Evolutionary conservation across 257 asterid species (phyloP).

Genomic region (Salvia rosmarinus): DNA sequence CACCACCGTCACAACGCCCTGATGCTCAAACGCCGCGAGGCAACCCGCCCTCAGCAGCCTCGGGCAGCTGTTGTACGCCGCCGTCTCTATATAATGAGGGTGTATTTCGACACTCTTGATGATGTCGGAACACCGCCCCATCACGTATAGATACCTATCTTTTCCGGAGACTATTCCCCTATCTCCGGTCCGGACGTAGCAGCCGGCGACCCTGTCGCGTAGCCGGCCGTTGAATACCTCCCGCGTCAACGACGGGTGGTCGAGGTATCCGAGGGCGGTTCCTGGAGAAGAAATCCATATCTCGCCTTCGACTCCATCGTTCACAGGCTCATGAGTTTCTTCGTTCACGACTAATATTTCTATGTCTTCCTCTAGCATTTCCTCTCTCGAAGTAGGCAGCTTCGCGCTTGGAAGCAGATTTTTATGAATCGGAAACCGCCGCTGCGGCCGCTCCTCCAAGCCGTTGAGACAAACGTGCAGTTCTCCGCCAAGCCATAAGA

Average conservation of each 20-base stretch:
- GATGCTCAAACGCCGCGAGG: slow-evolving; percentile 49
- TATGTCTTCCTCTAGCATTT: slow-evolving; percentile 50
- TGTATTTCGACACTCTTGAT: slow-evolving; percentile 52
- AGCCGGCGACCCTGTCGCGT: slow-evolving; percentile 28
- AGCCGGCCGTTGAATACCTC: slow-evolving; percentile 54
- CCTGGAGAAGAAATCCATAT: slow-evolving; percentile 87
- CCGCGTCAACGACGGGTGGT: slow-evolving; percentile 62
- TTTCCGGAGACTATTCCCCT: slow-evolving; percentile 62
- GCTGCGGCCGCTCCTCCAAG: slow-evolving; percentile 58
- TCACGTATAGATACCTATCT: slow-evolving; percentile 59
- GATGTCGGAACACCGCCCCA: slow-evolving; percentile 60
- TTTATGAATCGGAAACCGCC: slow-evolving; percentile 42
- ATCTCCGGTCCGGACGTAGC: slow-evolving; percentile 74
- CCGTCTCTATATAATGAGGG: slow-evolving; percentile 78
- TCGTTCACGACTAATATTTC: slow-evolving; percentile 63
- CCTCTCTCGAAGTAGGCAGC: slow-evolving; percentile 41
- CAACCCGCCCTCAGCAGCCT: slow-evolving; percentile 63
- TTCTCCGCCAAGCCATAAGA: slow-evolving; percentile 82
- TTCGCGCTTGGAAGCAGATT: slow-evolving; percentile 75
- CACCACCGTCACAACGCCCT: slow-evolving; percentile 38
- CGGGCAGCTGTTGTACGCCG: slow-evolving; percentile 49
- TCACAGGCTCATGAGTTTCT: slow-evolving; percentile 53
- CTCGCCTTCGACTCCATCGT: slow-evolving; percentile 84
- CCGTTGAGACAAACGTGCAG: slow-evolving; percentile 77
- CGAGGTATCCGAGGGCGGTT: slow-evolving; percentile 71